Evolutionary conservation across 148 eudicot genomes (phyloP).

Genomic region (Camellia granthamiana): DNA sequence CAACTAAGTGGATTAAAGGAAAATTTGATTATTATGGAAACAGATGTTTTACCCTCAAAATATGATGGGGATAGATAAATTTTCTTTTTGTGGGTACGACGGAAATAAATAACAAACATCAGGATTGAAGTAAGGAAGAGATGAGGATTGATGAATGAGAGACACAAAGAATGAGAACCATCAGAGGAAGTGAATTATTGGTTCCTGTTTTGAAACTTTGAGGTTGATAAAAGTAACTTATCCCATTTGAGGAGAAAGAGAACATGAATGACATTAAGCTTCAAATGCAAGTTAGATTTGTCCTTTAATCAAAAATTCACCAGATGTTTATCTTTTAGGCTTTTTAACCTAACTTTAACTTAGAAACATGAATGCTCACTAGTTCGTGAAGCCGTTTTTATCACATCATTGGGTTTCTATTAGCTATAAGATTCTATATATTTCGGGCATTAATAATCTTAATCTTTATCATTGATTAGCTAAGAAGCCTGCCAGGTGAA

Average conservation of each 20-base stretch:
- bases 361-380: not conserved
- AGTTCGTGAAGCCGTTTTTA: not conserved
- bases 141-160: not conserved
- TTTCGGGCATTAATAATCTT: not conserved
- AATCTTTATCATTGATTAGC: not conserved
- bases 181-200: not conserved
- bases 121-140: not conserved
- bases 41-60: not conserved
- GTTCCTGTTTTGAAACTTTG: conserved; percentile 7
- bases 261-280: not conserved
- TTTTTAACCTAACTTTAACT: not conserved
- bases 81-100: not conserved
- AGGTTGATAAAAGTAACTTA: not conserved
- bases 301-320: not conserved
- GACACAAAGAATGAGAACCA: not conserved
- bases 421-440: not conserved
- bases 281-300: conserved; percentile 3
- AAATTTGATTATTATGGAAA: not conserved
- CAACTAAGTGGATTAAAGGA: not conserved
- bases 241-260: not conserved
- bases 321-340: not conserved
- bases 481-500: not conserved
- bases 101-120: not conserved
- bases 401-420: not conserved
- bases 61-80: not conserved